A percentile compares a stretch with the other conserved stretches of the same genome.
Evolutionary conservation across 495 filamentous ascomycete species (phyloP).

Genomic region (Hypoxylon trugodes): DNA sequence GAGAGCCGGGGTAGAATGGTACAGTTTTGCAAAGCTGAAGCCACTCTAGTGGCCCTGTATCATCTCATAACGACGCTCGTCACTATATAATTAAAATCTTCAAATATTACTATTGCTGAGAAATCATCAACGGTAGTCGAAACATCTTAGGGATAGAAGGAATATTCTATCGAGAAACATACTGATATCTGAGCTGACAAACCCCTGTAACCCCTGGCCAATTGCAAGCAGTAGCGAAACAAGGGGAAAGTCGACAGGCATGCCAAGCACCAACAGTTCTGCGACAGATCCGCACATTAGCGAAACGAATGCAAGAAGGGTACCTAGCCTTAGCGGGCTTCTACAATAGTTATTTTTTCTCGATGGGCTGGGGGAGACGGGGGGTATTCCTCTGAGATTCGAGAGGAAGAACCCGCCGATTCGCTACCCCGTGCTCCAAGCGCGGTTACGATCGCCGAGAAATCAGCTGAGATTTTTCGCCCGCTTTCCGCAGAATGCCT

Average conservation of each 20-base stretch:
- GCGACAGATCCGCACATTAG: slow-evolving; percentile 40
- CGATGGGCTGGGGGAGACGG: not conserved
- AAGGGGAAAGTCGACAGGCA: slow-evolving; percentile 14
- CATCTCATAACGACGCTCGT: not conserved
- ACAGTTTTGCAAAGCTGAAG: not conserved
- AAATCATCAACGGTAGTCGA: not conserved
- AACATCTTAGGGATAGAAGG: not conserved
- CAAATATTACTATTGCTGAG: not conserved
- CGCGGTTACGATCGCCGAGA: slow-evolving; percentile 39
- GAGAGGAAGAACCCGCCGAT: slow-evolving; percentile 21
- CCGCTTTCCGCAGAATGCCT: slow-evolving; percentile 6
- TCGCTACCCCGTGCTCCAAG: slow-evolving; percentile 22
- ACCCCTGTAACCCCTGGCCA: slow-evolving; percentile 19
- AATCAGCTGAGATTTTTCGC: slow-evolving; percentile 34
- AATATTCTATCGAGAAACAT: not conserved
- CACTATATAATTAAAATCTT: too few species aligned
- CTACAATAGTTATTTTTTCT: not conserved
- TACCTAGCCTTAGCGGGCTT: too few species aligned
- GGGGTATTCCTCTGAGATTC: slow-evolving; percentile 4
- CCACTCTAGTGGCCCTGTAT: slow-evolving; percentile 1
- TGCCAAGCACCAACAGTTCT: slow-evolving; percentile 31
- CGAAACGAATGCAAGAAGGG: slow-evolving; percentile 37
- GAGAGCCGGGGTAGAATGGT: not conserved
- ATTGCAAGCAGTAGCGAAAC: slow-evolving; percentile 16
- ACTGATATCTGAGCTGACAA: not conserved